Evolutionary conservation across 2,329 filamentous ascomycete species (phyloP), one percentile per base, ranked within the genome.

Genomic region (Atkinsonella texensis): DNA sequence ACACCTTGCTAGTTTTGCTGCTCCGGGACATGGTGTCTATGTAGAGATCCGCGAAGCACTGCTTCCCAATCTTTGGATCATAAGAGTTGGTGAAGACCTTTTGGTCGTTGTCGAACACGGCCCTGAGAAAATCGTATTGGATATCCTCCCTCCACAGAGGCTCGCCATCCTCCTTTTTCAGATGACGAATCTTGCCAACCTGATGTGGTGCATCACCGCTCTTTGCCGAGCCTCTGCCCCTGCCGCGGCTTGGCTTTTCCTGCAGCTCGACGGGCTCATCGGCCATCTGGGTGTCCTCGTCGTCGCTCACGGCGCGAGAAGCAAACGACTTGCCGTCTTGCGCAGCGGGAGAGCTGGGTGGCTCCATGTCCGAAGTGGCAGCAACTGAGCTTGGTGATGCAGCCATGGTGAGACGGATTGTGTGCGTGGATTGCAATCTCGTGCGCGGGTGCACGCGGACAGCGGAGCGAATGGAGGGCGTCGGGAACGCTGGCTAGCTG

Each of bases 21-120:
- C 93, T 98, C 67, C 89, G 82, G 3, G 93, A 89, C 91, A 98
- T 97, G 54, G 93, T 91, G 69, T 97, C 93, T 62, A 98, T 91
- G 70, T 98, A 98, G 54, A 98, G 81, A 67, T 97, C 90, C 55
- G 93, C 90, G 66, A 98, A 98, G 58, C 80, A 86, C 62, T 86
- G 83, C 62, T 84, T 83, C 52, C 79, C 79, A 17, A 74, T 63
- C 7, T 72, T 68, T 3, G 74, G 66, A 59, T 95, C 89, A 67
- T 91, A 95, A 66, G 87, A 86, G 65, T 95, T 95, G 63, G 89
- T 95, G 67, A 98, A 98, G 63, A 89, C 89, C 56, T 72, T 73
- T 49, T 73, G 65, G 1, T 85, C 76, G 62, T 93, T 79, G 63
- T 90, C 84, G 65, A 94, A 93, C 56, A 94, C 83, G 48, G 82